Base-by-base conservation (phyloP, 495 filamentous ascomycete species). In the Penicillium crystallinum region DNA sequence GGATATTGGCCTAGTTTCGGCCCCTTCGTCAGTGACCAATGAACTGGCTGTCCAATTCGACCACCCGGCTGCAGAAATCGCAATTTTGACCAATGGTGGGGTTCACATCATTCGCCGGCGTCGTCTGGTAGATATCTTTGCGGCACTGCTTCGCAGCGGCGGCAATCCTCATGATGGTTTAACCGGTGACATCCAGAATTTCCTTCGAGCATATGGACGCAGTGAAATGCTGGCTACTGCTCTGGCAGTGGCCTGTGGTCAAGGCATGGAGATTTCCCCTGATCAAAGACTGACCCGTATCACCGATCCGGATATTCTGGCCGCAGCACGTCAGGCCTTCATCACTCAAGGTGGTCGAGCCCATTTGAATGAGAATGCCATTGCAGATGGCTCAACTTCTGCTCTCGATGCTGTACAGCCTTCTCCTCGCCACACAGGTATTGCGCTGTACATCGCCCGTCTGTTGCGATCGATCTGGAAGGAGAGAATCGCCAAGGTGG, bases 41-140 rank as follows among this genome's bases (percentile, higher is more conserved):
- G 93, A 99, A 65, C 74, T 96, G 53, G 90, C 95, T 6, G 84
- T 95, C 34, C 93, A 99, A 63, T 97, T 90, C 55, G 95, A 97
- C 59, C 77, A 88, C 22, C 75, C 82, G 0, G 79, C 84, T 4
- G 79, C 86, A 10, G 91, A 97, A 59, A 81, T 96, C 46, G 95
- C 91, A 6, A 84, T 99, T 30, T 74, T 99, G 49, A 97, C 93
- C 7, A 93, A 91, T 56, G 87, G 79, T 14, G 93, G 92, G 2
- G 81, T 99, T 49, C 87, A 95, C 55, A 77, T 93, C 22, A 79
- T 96, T 49, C 82, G 90, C 18, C 81, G 95, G 31, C 76, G 89
- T 58, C 79, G 95, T 47, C 75, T 97, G 8, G 90, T 97, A 5
- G 93, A 99, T 59, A 87, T 96, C 6, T 96, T 99, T 63, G 91